phyloP scores from a whole-genome alignment of 139 green algal genomes.

The Tetradesmus lagerheimii region DNA sequence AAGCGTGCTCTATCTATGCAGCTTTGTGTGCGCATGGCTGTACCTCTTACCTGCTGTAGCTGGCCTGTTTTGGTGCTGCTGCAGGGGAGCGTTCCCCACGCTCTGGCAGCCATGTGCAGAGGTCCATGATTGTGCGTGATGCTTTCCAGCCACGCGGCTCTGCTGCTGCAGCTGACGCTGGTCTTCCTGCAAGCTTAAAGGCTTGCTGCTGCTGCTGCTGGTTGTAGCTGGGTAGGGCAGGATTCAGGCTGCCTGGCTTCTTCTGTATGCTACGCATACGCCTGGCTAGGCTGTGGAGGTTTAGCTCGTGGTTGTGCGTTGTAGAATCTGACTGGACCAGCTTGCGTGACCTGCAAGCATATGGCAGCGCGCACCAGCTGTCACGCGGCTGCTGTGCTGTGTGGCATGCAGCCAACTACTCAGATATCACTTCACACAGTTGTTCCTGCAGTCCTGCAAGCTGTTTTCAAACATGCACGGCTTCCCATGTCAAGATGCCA shows the following conservation, averaged over 20 bases:
- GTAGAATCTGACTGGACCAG: conserved; percentile 22
- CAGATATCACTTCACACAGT: neutral
- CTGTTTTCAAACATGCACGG: too few species aligned
- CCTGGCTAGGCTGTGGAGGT: conserved; percentile 9
- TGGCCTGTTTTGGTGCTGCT: neutral
- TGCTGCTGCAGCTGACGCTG: neutral
- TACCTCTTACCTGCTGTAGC: neutral
- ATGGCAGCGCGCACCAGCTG: neutral
- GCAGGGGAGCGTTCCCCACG: neutral
- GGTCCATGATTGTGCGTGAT: neutral
- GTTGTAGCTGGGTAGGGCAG: neutral
- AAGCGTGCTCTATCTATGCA: too few species aligned
- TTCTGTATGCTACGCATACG: conserved; percentile 16
- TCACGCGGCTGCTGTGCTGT: neutral
- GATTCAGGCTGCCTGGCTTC: neutral
- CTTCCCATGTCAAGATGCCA: too few species aligned
- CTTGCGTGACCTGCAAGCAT: conserved; percentile 33
- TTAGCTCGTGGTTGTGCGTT: conserved; percentile 8
- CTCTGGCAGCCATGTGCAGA: conserved; percentile 12
- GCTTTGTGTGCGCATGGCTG: neutral
- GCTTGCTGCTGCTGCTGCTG: neutral
- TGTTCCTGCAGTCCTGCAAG: too few species aligned
- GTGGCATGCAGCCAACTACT: neutral
- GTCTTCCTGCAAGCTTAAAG: neutral
- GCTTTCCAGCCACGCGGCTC: neutral